A percentile compares a stretch with the other conserved stretches of the same genome.
Conservation (phyloP, 257 asterid species). For the Leonotis leonurus region DNA sequence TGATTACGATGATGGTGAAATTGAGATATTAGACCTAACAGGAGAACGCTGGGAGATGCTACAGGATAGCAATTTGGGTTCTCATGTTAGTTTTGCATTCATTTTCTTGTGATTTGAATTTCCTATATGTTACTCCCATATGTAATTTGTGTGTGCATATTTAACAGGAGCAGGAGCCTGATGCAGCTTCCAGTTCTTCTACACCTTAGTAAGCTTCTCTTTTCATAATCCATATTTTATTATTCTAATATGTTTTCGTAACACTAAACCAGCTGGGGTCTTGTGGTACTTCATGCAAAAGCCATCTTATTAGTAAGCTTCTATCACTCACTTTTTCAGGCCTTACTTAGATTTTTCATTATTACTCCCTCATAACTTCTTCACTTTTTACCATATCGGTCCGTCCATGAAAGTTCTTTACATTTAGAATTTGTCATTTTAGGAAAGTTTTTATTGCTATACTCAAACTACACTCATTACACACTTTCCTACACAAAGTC, state of each 20-base stretch:
- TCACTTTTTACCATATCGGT: no score
- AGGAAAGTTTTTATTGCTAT: no score
- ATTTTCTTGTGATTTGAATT: not conserved
- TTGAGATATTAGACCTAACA: conserved; percentile 22
- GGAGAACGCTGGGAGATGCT: conserved; percentile 24
- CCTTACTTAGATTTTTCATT: no score
- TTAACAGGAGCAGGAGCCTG: conserved; percentile 6
- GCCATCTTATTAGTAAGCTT: no score
- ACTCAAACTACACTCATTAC: no score
- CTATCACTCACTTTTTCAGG: no score
- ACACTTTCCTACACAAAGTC: no score
- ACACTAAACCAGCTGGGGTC: not conserved
- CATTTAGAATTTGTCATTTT: no score
- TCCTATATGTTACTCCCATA: not conserved
- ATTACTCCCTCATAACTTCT: no score
- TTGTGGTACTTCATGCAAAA: no score
- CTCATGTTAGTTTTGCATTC: not conserved
- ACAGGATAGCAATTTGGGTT: not conserved
- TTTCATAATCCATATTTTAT: not conserved
- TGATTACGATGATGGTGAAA: conserved; percentile 24
- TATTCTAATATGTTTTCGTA: not conserved
- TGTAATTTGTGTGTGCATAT: not conserved
- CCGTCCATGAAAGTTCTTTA: no score
- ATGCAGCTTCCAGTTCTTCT: not conserved
- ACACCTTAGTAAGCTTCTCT: not conserved